Base-by-base conservation (phyloP, 2,329 filamentous ascomycete genomes). In the Arthrobotrys entomopaga region DNA sequence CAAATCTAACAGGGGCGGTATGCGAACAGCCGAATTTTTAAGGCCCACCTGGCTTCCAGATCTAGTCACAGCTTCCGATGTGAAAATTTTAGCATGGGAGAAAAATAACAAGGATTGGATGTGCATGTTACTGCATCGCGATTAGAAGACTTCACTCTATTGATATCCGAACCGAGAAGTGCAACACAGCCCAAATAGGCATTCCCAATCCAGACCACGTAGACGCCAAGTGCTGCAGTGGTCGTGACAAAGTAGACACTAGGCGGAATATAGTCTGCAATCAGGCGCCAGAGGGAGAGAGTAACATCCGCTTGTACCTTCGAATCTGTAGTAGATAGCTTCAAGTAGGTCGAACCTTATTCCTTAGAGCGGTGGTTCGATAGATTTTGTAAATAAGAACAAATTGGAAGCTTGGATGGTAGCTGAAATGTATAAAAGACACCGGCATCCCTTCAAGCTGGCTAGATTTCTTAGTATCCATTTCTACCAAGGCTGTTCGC, bases 231-330 rank as follows among this genome's bases (percentile, higher is more conserved):
- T 19, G 20, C n/a, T 19, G 46, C 46, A 22, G 16, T 13, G 1
- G 2, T 46, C 42, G 42, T 19, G 4, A 50, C 8, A 50, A 3
- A 11, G 50, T 20, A 20, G 20, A 13, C 19, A n/a, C 6, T 19
- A 29, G 7, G 50, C 50, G 50, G 3, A 11, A 20, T 50, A 2
- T 50, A 22, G 8, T 11, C 8, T 50, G 3, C 3, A 50, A 50
- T 19, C 46, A 20, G n/a, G 46, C 20, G 16, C 46, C 3, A 6
- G 46, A 50, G n/a, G 7, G 7, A 50, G 11, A 19, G 19, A 22
- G 11, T 10, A 50, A 13, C 24, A 53, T n/a, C 26, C 50, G 50
- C 50, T 29, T 53, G 13, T n/a, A 53, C 50, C 20, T 26, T 53
- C 50, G 13, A 34, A 1, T 8, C 1, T 34, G 6, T 34, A 34